Evolutionary conservation across 2,329 filamentous ascomycete species (phyloP), one percentile per base, ranked within the genome.

Genomic region (Mycosphaerelloides madeirae): DNA sequence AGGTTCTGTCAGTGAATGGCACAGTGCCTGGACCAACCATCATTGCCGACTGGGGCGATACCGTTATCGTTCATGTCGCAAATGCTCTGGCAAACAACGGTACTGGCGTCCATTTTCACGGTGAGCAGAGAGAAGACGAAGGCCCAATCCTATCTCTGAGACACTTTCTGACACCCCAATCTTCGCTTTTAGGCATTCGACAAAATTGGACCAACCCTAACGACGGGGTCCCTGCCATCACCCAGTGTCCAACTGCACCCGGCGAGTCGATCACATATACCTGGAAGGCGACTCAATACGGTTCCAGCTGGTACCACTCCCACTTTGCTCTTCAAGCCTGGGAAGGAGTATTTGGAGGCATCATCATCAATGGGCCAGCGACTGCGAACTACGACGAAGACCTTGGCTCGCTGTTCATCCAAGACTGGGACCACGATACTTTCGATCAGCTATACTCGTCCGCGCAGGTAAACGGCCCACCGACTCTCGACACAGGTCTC

Each of bases 191-290:
- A n/a, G n/a, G n/a, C n/a, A 16, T 76, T 9, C 59, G 73, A 19
- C 69, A 70, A 48, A 74, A 63, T 49, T 75, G 71, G 55, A 79
- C 74, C 1, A 81, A 81, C 56, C 56, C 67, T n/a, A 67, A 70
- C 43, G 73, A 76, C 44, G 73, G 73, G 32, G 71, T 69, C 35
- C 65, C 66, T 35, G 66, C 67, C 20, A 60, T 77, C 32, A 77
- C 75, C 14, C 81, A 87, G 61, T 87, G 84, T 51, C 83, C 84
- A 2, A 79, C 86, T 47, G 69, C 80, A 4, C 82, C 83, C 0
- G 78, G 77, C 18, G 56, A 66, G 12, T 62, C 57, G 6, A 61
- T 64, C 33, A 71, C 67, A 3, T 73, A 73, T 51, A 65, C 50
- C 14, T 68, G 62, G 56, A 53, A 50, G 32, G 63, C 63, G 12